Conservation (phyloP, 352 stramenopile genomes). For the Aphanomyces euteiches region DNA sequence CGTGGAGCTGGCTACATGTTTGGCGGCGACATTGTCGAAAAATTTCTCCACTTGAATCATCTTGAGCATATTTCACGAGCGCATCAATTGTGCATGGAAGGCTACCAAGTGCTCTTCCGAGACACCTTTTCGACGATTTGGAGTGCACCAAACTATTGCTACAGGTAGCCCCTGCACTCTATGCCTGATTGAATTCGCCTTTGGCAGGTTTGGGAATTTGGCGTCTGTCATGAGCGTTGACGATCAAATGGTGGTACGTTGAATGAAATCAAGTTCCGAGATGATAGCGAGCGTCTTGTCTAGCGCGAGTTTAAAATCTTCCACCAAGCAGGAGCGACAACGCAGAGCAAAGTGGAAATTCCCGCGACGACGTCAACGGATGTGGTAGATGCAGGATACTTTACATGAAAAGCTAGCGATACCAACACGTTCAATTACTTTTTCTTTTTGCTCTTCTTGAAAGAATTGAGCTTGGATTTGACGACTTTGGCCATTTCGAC, state of each 20-base stretch:
- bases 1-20: slow-evolving; percentile 85
- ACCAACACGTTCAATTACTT: neutral
- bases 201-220: slow-evolving; percentile 53
- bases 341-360: slow-evolving; percentile 62
- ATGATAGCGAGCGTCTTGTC: neutral
- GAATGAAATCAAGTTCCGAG: neutral
- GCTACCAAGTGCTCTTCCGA: slow-evolving; percentile 70
- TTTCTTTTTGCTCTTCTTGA: slow-evolving; percentile 20
- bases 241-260: slow-evolving; percentile 51
- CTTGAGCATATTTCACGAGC: slow-evolving; percentile 72
- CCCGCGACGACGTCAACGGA: slow-evolving; percentile 67
- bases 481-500: slow-evolving; percentile 84
- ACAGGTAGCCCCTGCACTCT: slow-evolving; percentile 38
- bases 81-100: slow-evolving; percentile 85
- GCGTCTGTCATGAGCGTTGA: slow-evolving; percentile 67
- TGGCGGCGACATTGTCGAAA: slow-evolving; percentile 76
- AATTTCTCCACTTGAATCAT: slow-evolving; percentile 81
- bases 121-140: slow-evolving; percentile 80
- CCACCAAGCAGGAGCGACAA: slow-evolving; percentile 65
- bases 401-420: slow-evolving; percentile 46
- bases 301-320: slow-evolving; percentile 85
- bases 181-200: too few relatives aligned
- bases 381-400: slow-evolving; percentile 82
- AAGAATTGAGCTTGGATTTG: slow-evolving; percentile 64
- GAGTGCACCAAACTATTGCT: slow-evolving; percentile 86